These are phyloP conservation scores for Hypoxylon trugodes DNA, from an alignment of 495 filamentous ascomycete species.

Conservation along the genomic window DNA sequence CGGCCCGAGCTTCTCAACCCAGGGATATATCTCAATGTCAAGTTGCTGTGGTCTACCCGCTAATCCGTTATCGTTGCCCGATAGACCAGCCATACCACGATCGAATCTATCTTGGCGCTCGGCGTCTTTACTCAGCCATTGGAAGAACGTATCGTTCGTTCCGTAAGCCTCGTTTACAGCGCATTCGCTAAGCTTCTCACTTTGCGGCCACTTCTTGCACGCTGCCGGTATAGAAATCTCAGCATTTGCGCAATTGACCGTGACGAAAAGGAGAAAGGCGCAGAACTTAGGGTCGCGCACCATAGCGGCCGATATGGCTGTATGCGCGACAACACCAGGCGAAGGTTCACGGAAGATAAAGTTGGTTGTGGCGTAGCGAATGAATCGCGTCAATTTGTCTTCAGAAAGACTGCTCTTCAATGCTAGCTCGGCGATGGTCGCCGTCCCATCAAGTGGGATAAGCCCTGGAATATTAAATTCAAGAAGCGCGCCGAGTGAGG, in stretches of 20 bases:
- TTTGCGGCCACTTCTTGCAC: not conserved
- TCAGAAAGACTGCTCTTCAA: not conserved
- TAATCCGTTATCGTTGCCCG: not conserved
- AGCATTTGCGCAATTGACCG: not conserved
- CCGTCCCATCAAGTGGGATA: not conserved
- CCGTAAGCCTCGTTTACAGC: not conserved
- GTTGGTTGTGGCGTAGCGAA: not conserved
- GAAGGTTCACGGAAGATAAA: not conserved
- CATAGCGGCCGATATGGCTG: not conserved
- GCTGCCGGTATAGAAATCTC: not conserved
- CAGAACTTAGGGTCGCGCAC: not conserved
- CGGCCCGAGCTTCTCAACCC: not conserved
- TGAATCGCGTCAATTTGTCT: not conserved
- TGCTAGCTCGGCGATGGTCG: not conserved
- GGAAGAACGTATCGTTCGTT: not conserved
- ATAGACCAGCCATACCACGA: not conserved
- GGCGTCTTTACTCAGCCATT: not conserved
- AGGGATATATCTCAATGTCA: not conserved
- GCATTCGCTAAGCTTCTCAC: not conserved
- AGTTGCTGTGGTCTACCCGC: not conserved
- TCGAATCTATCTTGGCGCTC: not conserved
- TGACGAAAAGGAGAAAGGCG: not conserved
- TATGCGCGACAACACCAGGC: not conserved
- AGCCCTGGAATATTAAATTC: not conserved
- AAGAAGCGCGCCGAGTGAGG: not conserved